Base-by-base conservation (phyloP, 108 stramenopile genomes). In the Cyclotella cryptica region DNA sequence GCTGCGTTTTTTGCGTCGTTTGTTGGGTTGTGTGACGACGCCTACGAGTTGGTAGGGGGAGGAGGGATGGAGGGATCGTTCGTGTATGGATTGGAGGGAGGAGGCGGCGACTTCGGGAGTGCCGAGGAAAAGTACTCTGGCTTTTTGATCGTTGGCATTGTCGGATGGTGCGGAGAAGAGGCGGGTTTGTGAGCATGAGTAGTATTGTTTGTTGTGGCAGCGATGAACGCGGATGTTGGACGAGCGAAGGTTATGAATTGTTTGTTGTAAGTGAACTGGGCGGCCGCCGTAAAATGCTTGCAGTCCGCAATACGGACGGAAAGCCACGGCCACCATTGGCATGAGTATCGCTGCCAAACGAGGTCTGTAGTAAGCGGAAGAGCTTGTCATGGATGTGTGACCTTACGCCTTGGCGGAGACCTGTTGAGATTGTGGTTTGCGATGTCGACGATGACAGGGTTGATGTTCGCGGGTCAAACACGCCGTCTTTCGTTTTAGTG, bases 21-120 rank as follows among this genome's bases (percentile, higher is more conserved):
- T 92, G 28, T 98, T 97, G 14, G 98, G 98, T 66, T 98, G 97
- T 10, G 97, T 97, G 21, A 99, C 96, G 11, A 94, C 97, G 6
- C 87, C 81, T 18, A 97, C 94, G 47, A 99, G 84, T 67, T 96
- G 89, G 72, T 90, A 99, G 29, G 61, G 68, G 27, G 81, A 57
- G 46, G 21, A 71, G 61, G 83, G 79, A 49, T 71, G 73, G 77
- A 71, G 66, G 9, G 96, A 93, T 6, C 90, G 91, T 39, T 88
- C 78, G 60, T 95, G 66, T 11, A 99, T 73, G 11, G 83, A 62
- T 68, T 84, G 79, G 43, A 99, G 87, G n/a, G 97, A 86, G 3
- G 87, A 59, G 21, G 98, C 98, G 10, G 98, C 98, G 18, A 99
- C 97, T 46, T 96, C 96, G 12, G 98, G 98, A 10, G 97, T 98